Base-by-base conservation (phyloP, 2,329 filamentous ascomycete genomes). In the Zymoseptoria ardabiliae region DNA sequence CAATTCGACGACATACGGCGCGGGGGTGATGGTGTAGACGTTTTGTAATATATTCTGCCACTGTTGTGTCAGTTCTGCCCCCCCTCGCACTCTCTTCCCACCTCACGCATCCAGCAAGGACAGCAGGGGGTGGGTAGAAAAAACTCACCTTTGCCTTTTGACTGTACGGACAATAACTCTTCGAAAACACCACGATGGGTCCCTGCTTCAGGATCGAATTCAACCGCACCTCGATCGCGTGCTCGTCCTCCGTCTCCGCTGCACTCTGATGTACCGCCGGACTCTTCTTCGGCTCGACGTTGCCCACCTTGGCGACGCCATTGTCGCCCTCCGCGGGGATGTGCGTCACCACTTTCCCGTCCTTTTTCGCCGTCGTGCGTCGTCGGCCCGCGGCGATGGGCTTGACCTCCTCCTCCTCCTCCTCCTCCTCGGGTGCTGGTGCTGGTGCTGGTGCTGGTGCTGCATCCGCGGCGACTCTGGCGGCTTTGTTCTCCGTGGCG, bases 181-280 rank as follows among this genome's bases (percentile, higher is more conserved):
- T 97, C 64, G 91, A 96, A 78, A 97, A 97, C 68, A 99, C 90
- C 72, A 97, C 89, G 61, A 97, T 87, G 17, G 93, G 91, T 2
- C 90, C 86, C 70, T 86, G 88, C 77, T 92, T 94, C 64, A 97
- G 75, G 54, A 97, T 96, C 7, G 75, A 74, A 69, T 91, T 88
- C 63, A 97, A 75, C 73, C 91, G 89, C 19, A 77, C 76, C 72
- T 91, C 86, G 1, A 88, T 84, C 58, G 85, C 81, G 58, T 83
- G 80, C 57, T 87, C 82, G 62, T 86, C 82, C 28, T 81, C 77
- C 11, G 81, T 81, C 72, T 85, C 80, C 59, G 51, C 57, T 59
- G 30, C 58, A 56, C 55, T 65, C 63, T 23, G 69, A 55, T 56
- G 66, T 60, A 59, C 66, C 54, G 67, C 65, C 48, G 73, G 70